A percentile compares a stretch with the other conserved stretches of the same genome.
Conservation (phyloP, 164 flowering plant species). For the Macadamia tetraphylla region DNA sequence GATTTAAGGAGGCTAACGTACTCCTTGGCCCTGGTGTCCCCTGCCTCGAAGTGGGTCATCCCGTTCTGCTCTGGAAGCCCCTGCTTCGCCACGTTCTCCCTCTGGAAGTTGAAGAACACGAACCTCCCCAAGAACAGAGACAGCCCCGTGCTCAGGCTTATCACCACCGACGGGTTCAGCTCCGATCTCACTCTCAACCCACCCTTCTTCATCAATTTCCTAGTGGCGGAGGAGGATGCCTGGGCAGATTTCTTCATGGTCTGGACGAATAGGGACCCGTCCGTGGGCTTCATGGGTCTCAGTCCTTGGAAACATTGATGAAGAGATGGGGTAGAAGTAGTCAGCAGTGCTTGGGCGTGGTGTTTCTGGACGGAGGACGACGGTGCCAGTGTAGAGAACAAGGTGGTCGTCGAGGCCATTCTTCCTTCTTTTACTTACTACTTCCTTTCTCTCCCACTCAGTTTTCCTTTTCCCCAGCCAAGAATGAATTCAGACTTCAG, state of each 20-base stretch:
- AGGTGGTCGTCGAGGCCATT: constrained; percentile 39
- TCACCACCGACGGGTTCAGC: constrained; percentile 67
- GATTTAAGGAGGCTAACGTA: constrained; percentile 89
- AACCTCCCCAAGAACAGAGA: constrained; percentile 94
- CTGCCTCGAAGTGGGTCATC: constrained; percentile 87
- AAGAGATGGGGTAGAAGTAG: constrained; percentile 5
- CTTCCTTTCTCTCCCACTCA: too few species aligned
- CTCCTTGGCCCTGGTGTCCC: constrained; percentile 86
- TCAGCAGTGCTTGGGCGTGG: constrained; percentile 8
- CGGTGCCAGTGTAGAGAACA: constrained; percentile 41
- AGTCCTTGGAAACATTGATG: constrained; percentile 58
- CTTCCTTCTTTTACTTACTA: too few species aligned
- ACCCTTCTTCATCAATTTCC: constrained; percentile 2
- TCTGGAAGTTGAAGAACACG: constrained; percentile 97
- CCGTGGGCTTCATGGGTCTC: constrained; percentile 42
- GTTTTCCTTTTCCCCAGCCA: too few species aligned
- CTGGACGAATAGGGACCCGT: constrained; percentile 11
- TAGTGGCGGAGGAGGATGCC: constrained; percentile 9
- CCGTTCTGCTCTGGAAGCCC: constrained; percentile 93
- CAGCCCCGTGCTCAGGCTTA: constrained; percentile 92
- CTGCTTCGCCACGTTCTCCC: constrained; percentile 94
- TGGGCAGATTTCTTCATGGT: background rate
- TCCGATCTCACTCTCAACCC: constrained; percentile 41
- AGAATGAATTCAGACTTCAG: too few species aligned
- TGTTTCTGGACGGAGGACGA: constrained; percentile 24